These are phyloP conservation scores for Fraxinus nigra DNA, from an alignment of 305 asterid genomes.

Conservation along the genomic window DNA sequence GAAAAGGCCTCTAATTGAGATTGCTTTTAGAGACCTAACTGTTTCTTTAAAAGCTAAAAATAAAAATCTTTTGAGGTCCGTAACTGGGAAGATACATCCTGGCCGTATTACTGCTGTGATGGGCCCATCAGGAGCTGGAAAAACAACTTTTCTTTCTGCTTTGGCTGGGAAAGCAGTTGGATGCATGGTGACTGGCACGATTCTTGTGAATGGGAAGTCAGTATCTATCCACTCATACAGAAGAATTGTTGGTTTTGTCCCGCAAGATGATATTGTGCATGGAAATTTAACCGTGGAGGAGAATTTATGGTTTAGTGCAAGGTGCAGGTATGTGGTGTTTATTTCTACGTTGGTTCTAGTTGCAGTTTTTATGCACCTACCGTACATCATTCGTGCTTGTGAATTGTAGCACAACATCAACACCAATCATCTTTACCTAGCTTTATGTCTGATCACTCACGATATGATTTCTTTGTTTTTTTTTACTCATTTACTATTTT, in stretches of 20 bases:
- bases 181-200: constrained; percentile 64
- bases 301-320: constrained; percentile 92
- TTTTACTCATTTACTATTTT: not conserved
- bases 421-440: not conserved
- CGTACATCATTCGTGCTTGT: not conserved
- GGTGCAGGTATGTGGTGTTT: constrained; percentile 72
- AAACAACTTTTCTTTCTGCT: constrained; percentile 95
- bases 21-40: constrained; percentile 66
- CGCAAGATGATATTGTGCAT: constrained; percentile 96
- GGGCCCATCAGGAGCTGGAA: constrained; percentile 99
- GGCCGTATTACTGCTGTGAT: constrained; percentile 84
- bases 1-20: constrained; percentile 76
- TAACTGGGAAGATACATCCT: constrained; percentile 79
- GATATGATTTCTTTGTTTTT: not conserved
- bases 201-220: constrained; percentile 67
- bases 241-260: constrained; percentile 85
- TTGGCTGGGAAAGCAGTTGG: constrained; percentile 91
- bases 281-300: constrained; percentile 97
- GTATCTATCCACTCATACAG: constrained; percentile 77
- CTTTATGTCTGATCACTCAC: not conserved
- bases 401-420: not conserved
- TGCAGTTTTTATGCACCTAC: not conserved
- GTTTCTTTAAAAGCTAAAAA: constrained; percentile 80
- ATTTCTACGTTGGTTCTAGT: not conserved
- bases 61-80: constrained; percentile 67